Conservation (phyloP, 139 green algal species). For the Asterochloris sp. region DNA sequence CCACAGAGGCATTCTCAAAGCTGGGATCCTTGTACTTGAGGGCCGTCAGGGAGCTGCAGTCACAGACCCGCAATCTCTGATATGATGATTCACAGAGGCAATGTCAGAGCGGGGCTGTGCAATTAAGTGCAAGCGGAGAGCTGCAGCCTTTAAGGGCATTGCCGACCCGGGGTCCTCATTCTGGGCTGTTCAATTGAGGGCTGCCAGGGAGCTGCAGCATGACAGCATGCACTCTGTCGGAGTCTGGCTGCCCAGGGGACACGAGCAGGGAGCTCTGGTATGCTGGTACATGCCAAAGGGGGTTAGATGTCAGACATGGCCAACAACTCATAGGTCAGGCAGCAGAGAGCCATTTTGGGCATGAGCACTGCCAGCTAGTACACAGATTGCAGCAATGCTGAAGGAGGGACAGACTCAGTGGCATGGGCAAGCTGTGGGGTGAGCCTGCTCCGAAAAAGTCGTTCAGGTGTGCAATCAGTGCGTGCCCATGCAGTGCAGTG, state of each 20-base stretch:
- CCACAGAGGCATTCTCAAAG: conserved; percentile 86
- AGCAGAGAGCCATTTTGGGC: not conserved
- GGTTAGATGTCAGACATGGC: too few relatives aligned
- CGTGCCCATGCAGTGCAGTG: too few relatives aligned
- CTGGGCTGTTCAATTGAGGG: not conserved
- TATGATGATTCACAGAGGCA: not conserved
- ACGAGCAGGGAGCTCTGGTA: too few relatives aligned
- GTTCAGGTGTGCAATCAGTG: too few relatives aligned
- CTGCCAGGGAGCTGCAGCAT: not conserved
- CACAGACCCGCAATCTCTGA: not conserved
- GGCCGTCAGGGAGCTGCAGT: conserved; percentile 46
- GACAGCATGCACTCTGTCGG: not conserved
- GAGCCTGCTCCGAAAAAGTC: too few relatives aligned
- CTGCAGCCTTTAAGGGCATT: not conserved
- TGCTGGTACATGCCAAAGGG: not conserved
- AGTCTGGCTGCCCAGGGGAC: too few relatives aligned
- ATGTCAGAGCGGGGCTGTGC: not conserved
- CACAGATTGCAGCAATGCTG: too few relatives aligned
- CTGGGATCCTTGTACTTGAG: conserved; percentile 80
- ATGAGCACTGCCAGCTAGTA: not conserved
- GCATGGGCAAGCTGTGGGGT: too few relatives aligned
- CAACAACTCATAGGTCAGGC: not conserved
- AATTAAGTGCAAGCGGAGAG: not conserved
- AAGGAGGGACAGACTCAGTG: too few relatives aligned
- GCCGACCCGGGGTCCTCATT: too few relatives aligned